Conservation (phyloP, 805 yeast species). For the Candida sithepensis region DNA sequence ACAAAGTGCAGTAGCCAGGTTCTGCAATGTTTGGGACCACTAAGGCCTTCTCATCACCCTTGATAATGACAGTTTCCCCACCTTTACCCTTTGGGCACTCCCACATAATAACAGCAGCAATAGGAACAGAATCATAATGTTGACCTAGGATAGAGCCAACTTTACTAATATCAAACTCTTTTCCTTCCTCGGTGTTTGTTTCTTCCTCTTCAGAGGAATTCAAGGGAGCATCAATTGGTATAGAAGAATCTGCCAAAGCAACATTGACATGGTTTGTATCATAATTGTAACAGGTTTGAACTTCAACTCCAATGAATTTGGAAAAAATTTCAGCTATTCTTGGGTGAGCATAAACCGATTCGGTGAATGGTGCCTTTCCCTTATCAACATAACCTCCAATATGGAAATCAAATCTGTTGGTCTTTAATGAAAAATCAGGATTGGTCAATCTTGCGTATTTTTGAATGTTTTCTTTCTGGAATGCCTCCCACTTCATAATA, state of each 20-base stretch:
- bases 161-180: constrained; percentile 14
- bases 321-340: constrained; percentile 44
- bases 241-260: constrained; percentile 32
- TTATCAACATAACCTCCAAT: constrained; percentile 46
- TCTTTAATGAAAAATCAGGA: constrained; percentile 23
- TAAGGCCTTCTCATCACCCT: constrained; percentile 35
- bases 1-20: constrained; percentile 45
- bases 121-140: constrained; percentile 46
- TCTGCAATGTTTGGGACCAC: constrained; percentile 31
- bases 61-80: constrained; percentile 47
- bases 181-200: constrained; percentile 23
- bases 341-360: constrained; percentile 51
- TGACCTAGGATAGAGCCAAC: constrained; percentile 45
- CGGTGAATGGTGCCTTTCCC: constrained; percentile 41
- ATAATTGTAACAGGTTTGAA: constrained; percentile 44
- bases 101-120: constrained; percentile 48
- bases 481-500: constrained; percentile 52
- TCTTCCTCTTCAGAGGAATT: constrained; percentile 9
- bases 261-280: constrained; percentile 53
- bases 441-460: constrained; percentile 41
- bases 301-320: constrained; percentile 47
- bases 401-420: constrained; percentile 39
- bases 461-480: constrained; percentile 39
- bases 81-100: constrained; percentile 46
- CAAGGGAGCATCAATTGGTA: constrained; percentile 15